Conservation (phyloP, 1,284 basidiomycete genomes). For the Trametes hirsuta region DNA sequence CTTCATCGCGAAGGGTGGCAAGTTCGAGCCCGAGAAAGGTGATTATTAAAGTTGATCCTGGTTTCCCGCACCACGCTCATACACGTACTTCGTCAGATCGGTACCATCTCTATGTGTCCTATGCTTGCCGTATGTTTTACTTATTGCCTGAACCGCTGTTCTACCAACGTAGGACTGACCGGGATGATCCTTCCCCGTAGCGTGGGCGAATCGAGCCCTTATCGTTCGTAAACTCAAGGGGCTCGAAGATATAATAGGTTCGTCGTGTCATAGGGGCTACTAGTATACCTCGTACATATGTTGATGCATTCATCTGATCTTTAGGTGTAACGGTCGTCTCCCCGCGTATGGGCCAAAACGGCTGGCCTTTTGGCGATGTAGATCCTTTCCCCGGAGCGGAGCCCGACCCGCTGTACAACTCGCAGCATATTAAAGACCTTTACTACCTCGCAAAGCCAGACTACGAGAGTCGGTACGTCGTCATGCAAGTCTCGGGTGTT, state of each 20-base stretch:
- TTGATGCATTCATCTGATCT: background rate
- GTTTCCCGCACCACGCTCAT: background rate
- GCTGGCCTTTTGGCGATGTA: conserved; percentile 85
- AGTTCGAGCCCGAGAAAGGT: conserved; percentile 86
- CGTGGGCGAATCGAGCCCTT: conserved; percentile 93
- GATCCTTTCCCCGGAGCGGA: conserved; percentile 78
- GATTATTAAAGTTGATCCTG: conserved; percentile 26
- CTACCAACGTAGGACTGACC: background rate
- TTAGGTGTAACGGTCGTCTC: conserved; percentile 90
- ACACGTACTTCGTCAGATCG: conserved; percentile 52
- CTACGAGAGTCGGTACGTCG: conserved; percentile 69
- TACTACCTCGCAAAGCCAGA: conserved; percentile 80
- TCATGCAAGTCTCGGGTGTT: conserved; percentile 40
- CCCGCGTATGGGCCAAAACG: conserved; percentile 81
- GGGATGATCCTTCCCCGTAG: conserved; percentile 37
- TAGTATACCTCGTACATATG: too few relatives aligned
- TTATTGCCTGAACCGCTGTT: too few relatives aligned
- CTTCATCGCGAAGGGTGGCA: conserved; percentile 69
- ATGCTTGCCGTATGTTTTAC: conserved; percentile 70
- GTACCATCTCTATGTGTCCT: conserved; percentile 89
- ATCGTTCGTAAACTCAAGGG: conserved; percentile 93
- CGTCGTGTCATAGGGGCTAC: conserved; percentile 30
- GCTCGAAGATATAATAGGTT: conserved; percentile 82
- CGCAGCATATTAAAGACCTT: conserved; percentile 82
- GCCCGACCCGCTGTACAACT: conserved; percentile 72